These are phyloP conservation scores for Mycena sp. DNA, from an alignment of 1,284 basidiomycete genomes.

Conservation along the genomic window DNA sequence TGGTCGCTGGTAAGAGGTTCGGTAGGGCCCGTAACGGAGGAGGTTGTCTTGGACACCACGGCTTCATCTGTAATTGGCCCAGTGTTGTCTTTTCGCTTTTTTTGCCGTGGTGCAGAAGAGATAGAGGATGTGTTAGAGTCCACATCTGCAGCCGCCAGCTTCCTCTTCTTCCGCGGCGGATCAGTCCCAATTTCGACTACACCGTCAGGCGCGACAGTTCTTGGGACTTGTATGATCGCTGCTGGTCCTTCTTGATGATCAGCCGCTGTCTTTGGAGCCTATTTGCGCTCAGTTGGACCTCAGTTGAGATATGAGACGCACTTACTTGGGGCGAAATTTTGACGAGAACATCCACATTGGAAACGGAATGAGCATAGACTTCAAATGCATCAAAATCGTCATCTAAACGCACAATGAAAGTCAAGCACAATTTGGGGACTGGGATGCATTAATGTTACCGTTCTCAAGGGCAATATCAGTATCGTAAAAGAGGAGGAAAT, in stretches of 20 bases:
- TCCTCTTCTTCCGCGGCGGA: slow-evolving; percentile 23
- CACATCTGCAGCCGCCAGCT: not conserved
- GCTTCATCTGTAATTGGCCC: not conserved
- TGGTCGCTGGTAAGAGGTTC: not conserved
- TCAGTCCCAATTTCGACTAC: not conserved
- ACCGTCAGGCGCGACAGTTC: not conserved
- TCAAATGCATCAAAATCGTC: slow-evolving; percentile 81
- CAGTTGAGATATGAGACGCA: not conserved
- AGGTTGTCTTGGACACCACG: not conserved
- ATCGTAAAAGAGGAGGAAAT: slow-evolving; percentile 60
- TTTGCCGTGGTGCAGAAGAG: slow-evolving; percentile 5
- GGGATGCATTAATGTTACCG: slow-evolving; percentile 53
- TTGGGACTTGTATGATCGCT: not conserved
- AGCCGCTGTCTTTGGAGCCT: not conserved
- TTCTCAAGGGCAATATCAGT: slow-evolving; percentile 73
- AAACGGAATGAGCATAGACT: slow-evolving; percentile 48
- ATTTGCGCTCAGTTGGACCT: not conserved
- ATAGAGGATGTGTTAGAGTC: not conserved
- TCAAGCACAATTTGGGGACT: not conserved
- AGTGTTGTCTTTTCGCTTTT: slow-evolving; percentile 2
- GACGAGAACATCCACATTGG: slow-evolving; percentile 19
- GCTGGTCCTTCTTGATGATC: no score
- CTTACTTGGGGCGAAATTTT: slow-evolving; percentile 9
- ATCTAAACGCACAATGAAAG: slow-evolving; percentile 50
- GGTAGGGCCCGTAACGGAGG: no score